Conservation (phyloP, 176 grass and related monocot genomes). For the Saccharum officinarum region DNA sequence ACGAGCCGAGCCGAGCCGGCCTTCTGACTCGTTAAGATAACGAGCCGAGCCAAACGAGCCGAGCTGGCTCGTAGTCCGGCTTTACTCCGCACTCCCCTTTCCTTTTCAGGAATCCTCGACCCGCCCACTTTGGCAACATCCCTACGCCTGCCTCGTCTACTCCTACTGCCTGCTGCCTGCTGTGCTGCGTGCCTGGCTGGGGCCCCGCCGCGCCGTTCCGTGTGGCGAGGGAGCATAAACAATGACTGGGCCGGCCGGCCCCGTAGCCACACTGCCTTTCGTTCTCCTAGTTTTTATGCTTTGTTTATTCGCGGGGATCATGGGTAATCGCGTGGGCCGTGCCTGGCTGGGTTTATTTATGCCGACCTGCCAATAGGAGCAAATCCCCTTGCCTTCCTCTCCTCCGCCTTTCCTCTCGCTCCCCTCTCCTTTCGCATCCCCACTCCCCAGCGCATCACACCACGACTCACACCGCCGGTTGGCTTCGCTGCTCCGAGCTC, state of each 20-base stretch:
- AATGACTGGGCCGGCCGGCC: conserved; percentile 45
- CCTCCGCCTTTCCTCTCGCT: not conserved
- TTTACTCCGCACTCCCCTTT: conserved; percentile 20
- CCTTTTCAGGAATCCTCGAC: conserved; percentile 49
- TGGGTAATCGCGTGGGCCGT: conserved; percentile 25
- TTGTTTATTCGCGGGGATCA: conserved; percentile 34
- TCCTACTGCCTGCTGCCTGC: not conserved
- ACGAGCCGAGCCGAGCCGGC: too few species aligned
- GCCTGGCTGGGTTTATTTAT: conserved; percentile 28
- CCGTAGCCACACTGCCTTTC: not conserved
- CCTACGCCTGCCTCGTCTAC: not conserved
- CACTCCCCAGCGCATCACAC: not conserved
- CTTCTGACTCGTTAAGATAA: too few species aligned
- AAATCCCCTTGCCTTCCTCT: not conserved
- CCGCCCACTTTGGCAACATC: not conserved
- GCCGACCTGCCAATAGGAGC: conserved; percentile 44
- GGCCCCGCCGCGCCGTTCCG: conserved; percentile 8
- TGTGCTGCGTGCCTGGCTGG: not conserved
- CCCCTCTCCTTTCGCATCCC: conserved; percentile 27
- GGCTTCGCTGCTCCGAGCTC: not conserved
- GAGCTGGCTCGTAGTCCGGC: too few species aligned
- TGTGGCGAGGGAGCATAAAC: conserved; percentile 25
- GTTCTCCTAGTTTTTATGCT: not conserved
- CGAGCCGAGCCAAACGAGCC: too few species aligned
- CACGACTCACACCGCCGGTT: not conserved